Evolutionary conservation across 495 filamentous ascomycete species (phyloP).

Genomic region (Aspergillus steynii): DNA sequence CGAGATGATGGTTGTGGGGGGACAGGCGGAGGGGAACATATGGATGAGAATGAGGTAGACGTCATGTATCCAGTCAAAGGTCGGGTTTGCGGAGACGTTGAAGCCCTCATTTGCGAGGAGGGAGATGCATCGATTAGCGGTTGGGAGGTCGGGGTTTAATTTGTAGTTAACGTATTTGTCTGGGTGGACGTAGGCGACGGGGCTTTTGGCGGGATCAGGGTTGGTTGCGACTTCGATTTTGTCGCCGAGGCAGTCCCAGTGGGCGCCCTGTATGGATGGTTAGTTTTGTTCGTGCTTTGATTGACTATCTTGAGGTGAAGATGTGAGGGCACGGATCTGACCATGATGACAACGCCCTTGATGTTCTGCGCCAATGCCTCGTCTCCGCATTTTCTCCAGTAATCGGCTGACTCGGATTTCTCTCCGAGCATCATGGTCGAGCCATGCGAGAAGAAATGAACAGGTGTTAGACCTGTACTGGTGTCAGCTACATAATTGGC

Average conservation of each 20-base stretch:
- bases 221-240: conserved; percentile 57
- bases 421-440: conserved; percentile 69
- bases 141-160: conserved; percentile 54
- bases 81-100: conserved; percentile 45
- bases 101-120: conserved; percentile 50
- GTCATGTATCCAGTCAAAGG: conserved; percentile 67
- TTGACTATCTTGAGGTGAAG: not conserved
- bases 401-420: conserved; percentile 54
- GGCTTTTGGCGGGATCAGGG: conserved; percentile 53
- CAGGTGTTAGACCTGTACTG: conserved; percentile 43
- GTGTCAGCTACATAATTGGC: not conserved
- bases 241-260: conserved; percentile 55
- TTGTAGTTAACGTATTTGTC: conserved; percentile 58
- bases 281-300: conserved; percentile 2
- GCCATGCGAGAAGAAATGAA: conserved; percentile 69
- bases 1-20: conserved; percentile 58
- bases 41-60: conserved; percentile 62
- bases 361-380: conserved; percentile 55
- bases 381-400: conserved; percentile 64
- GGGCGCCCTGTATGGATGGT: conserved; percentile 49
- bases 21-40: conserved; percentile 59
- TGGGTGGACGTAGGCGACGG: conserved; percentile 59
- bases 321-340: conserved; percentile 20
- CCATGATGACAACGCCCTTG: conserved; percentile 64
- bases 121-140: conserved; percentile 42